Evolutionary conservation across 176 grass and related monocot species (phyloP), one percentile per base, ranked within the genome.

Genomic region (Triticum turgidum): DNA sequence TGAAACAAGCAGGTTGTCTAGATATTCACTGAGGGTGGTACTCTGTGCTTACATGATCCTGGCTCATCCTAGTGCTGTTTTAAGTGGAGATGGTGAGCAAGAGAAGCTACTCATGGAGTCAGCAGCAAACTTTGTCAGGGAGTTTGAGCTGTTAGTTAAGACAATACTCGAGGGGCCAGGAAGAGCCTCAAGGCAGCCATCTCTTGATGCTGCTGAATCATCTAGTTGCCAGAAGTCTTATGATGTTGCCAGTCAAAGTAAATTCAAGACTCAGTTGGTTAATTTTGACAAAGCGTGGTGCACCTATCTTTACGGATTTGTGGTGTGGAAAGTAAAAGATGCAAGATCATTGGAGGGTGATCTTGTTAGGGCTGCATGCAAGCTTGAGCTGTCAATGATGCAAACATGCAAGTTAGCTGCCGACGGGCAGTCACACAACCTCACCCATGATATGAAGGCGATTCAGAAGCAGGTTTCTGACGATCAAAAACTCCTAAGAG

Each of bases 11-110:
- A 98, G 33, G 75, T 75, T 86, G 70, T 81, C 94, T 32, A 89
- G 97, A 69, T 99, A 99, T 87, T 86, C 92, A 29, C 89, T 91
- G 29, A 89, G 97, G 82, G 90, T 99, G 18, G 90, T 93, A 25
- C 94, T 99, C 17, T 99, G 94, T 85, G 90, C 97, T 83, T 99
- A 99, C 86, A 99, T 99, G 97, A 93, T 99, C 90, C 77, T 99
- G 78, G 93, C 92, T 66, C 97, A 99, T 86, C 97, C 97, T 69
- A 85, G 73, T 91, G 97, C 94, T 70, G 97, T 99, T 88, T 91
- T 99, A 61, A 99, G 97, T 75, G 97, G 92, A 33, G 92, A 89
- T 83, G 94, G 97, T 11, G 94, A 96, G 62, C 86, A 76, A 56
- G 97, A 99, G 77, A 89, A 66, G 37, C 76, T 87, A 56, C 86